Evolutionary conservation across 345 rosid genomes (phyloP), one percentile per base, ranked within the genome.

Genomic region (Mangifera indica): DNA sequence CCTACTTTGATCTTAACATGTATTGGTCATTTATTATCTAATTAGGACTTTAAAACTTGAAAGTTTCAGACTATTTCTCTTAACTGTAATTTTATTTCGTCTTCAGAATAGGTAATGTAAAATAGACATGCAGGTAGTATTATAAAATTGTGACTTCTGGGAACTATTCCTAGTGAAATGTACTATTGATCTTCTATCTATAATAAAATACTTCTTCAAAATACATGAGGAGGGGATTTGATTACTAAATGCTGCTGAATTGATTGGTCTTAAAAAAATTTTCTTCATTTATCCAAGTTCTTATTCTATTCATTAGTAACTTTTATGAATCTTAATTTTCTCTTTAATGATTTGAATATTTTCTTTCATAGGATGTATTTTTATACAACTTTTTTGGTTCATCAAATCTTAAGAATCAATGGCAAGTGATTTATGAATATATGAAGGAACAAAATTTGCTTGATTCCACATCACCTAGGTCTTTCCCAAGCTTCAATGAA

Each of bases 321-420:
- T 9, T 25, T 34, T 18, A 25, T 51, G 32, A 49, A 69, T 51
- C 37, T 60, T 55, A 5, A 63, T 2, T 42, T 37, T 20, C 32
- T 46, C 34, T 5, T 5, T 5, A 6, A 6, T 59, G 29, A 70
- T 26, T 58, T 70, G 1, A 3, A n/a, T 57, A 26, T 10, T 45
- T 59, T 48, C 9, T 60, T 8, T 22, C 74, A 63, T 45, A 86
- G 88, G 87, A 84, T 76, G 90, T 86, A 1, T 62, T 86, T n/a
- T 56, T 86, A 46, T 86, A 78, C 76, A 76, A 83, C 70, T 83
- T 88, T 71, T 88, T 88, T 67, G 77, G 88, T 17, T 61, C 87
- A 4, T 83, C 92, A 42, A 78, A 79, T 14, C 40, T 80, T 25
- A 80, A 72, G 69, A 83, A 66, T 69, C 78, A 78, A 59, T 88